These are phyloP conservation scores for Macrocystidia cucumis DNA, from an alignment of 1,284 basidiomycete species.

Conservation along the genomic window DNA sequence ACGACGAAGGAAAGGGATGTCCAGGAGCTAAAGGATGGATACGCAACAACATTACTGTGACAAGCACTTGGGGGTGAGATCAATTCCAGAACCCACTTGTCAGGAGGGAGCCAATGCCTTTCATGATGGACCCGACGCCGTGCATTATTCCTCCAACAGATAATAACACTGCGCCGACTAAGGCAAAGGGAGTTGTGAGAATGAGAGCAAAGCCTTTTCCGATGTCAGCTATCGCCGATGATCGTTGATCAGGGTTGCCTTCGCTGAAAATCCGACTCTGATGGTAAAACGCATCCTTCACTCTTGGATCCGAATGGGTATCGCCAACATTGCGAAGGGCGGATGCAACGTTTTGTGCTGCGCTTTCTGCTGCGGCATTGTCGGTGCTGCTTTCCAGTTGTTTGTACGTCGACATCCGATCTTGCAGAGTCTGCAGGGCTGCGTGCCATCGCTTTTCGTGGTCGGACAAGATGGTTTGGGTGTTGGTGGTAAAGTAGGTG, in stretches of 20 bases:
- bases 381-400: no score
- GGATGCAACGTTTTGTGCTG: conserved; percentile 1
- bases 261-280: conserved; percentile 7
- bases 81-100: conserved; percentile 4
- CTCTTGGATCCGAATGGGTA: conserved; percentile 4
- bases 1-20: no score
- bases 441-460: no score
- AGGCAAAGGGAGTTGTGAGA: conserved; percentile 10
- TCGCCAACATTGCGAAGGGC: conserved; percentile 9
- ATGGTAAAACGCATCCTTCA: conserved; percentile 6
- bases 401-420: no score
- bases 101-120: conserved; percentile 5
- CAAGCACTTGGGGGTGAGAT: no score
- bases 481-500: no score
- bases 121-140: conserved; percentile 6
- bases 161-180: conserved; percentile 10
- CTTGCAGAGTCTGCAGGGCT: no score
- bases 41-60: no score
- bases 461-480: no score
- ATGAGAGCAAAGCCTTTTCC: conserved; percentile 11
- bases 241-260: conserved; percentile 4
- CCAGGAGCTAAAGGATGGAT: no score
- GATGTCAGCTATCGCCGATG: conserved; percentile 10
- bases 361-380: neutral
- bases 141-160: conserved; percentile 10